Conservation (phyloP, 1,284 basidiomycete genomes). For the Porogramme epimiltina region DNA sequence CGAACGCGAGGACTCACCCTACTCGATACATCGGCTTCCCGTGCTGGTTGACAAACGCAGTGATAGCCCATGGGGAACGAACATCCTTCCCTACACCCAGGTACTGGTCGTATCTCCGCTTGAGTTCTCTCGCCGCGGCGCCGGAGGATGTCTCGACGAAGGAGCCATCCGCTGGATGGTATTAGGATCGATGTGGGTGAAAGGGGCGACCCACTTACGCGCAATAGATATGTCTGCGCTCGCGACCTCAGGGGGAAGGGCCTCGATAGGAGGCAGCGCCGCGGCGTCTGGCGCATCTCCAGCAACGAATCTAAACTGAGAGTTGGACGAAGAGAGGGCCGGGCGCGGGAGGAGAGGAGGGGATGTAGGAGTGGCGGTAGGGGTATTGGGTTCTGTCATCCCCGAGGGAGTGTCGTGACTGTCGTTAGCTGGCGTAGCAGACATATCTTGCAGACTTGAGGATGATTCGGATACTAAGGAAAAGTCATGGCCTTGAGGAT, state of each 20-base stretch:
- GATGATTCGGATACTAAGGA: conserved; percentile 9
- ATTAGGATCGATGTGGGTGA: conserved; percentile 1
- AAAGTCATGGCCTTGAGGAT: conserved; percentile 15
- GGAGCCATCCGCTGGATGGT: conserved; percentile 50
- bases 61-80: conserved; percentile 77
- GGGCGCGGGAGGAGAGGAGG: conserved; percentile 17
- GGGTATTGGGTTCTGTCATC: conserved; percentile 4
- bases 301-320: conserved; percentile 11
- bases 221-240: conserved; percentile 63
- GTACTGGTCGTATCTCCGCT: conserved; percentile 68
- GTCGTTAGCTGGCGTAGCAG: conserved; percentile 19
- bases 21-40: conserved; percentile 75
- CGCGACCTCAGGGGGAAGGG: conserved; percentile 49
- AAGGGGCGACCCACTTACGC: conserved; percentile 44
- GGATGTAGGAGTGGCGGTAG: conserved; percentile 16
- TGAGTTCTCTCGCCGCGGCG: conserved; percentile 70
- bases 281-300: conserved; percentile 11
- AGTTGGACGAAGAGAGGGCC: conserved; percentile 8
- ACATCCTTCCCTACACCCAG: conserved; percentile 65
- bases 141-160: conserved; percentile 80
- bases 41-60: conserved; percentile 76
- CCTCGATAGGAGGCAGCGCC: conserved; percentile 8
- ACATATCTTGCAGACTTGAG: conserved; percentile 16
- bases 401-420: conserved; percentile 10
- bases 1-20: conserved; percentile 50